Percentiles rank a stretch among this genome's conserved stretches.
Conservation (phyloP, 352 stramenopile species). For the Thraustochytrium sp. region DNA sequence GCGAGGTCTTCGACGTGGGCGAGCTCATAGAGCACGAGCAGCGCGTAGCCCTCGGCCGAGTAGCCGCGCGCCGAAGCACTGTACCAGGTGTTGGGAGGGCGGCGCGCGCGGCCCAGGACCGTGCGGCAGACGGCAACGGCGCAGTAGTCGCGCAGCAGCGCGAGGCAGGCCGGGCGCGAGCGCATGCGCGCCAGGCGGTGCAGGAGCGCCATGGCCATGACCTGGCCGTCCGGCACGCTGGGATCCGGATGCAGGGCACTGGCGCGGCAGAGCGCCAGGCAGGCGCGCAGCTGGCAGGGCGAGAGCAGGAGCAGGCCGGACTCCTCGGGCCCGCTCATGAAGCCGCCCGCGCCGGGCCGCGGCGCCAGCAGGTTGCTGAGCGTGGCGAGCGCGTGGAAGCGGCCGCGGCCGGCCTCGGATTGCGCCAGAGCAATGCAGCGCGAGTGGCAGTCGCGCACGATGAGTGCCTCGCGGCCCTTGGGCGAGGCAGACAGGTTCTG, state of each 20-base stretch:
- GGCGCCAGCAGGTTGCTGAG: background rate
- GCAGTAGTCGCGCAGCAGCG: background rate
- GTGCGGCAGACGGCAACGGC: background rate
- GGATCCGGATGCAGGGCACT: background rate
- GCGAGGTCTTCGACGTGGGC: background rate
- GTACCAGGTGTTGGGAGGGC: background rate
- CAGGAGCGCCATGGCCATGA: slow-evolving; percentile 8
- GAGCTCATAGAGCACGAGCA: background rate
- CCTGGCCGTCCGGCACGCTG: background rate
- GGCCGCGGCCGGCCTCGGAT: background rate
- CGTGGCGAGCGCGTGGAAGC: background rate
- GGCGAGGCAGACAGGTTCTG: background rate
- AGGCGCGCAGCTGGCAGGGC: background rate
- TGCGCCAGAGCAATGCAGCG: background rate
- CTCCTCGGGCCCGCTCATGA: background rate
- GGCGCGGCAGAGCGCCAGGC: background rate
- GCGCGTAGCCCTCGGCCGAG: background rate
- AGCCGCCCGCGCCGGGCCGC: background rate
- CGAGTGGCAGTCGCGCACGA: background rate
- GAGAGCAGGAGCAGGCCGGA: background rate
- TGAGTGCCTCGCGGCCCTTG: background rate
- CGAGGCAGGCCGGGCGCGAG: background rate
- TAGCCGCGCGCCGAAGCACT: background rate
- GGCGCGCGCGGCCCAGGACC: background rate
- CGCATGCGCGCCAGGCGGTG: background rate